Percentiles rank a stretch among this genome's conserved stretches.
Conservation (phyloP, 176 grass and related monocot genomes). For the Tillandsia leiboldiana region DNA sequence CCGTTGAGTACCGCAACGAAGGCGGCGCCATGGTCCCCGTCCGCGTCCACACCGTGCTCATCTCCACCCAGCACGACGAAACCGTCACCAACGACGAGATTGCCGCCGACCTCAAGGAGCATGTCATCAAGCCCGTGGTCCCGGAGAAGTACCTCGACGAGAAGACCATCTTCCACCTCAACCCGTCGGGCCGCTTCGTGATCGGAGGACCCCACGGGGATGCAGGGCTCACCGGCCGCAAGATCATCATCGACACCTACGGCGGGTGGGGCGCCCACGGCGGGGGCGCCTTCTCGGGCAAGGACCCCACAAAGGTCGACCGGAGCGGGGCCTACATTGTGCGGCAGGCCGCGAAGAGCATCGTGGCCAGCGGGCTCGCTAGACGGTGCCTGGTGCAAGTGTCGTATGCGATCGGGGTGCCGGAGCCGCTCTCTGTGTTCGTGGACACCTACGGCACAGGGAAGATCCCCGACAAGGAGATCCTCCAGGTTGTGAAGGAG, state of each 20-base stretch:
- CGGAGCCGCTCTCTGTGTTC: constrained; percentile 33
- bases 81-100: constrained; percentile 33
- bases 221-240: constrained; percentile 27
- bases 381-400: constrained; percentile 26
- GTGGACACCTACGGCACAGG: constrained; percentile 35
- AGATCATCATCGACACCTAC: constrained; percentile 33
- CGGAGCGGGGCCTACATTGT: constrained; percentile 30
- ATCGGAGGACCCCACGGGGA: constrained; percentile 30
- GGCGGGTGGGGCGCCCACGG: constrained; percentile 32
- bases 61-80: constrained; percentile 35
- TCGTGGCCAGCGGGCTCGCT: constrained; percentile 19
- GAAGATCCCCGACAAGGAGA: constrained; percentile 31
- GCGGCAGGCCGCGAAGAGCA: constrained; percentile 25
- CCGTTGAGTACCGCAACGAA: constrained; percentile 31
- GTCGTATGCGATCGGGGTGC: constrained; percentile 34
- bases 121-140: constrained; percentile 32
- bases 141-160: constrained; percentile 29
- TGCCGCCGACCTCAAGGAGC: constrained; percentile 27
- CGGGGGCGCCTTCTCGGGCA: constrained; percentile 30
- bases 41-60: constrained; percentile 33
- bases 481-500: constrained; percentile 32
- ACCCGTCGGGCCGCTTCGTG: constrained; percentile 32
- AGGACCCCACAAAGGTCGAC: constrained; percentile 33
- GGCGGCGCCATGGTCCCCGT: constrained; percentile 29
- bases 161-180: constrained; percentile 36